phyloP scores from a whole-genome alignment of 2,329 filamentous ascomycete genomes.

The Akanthomyces lecanii region DNA sequence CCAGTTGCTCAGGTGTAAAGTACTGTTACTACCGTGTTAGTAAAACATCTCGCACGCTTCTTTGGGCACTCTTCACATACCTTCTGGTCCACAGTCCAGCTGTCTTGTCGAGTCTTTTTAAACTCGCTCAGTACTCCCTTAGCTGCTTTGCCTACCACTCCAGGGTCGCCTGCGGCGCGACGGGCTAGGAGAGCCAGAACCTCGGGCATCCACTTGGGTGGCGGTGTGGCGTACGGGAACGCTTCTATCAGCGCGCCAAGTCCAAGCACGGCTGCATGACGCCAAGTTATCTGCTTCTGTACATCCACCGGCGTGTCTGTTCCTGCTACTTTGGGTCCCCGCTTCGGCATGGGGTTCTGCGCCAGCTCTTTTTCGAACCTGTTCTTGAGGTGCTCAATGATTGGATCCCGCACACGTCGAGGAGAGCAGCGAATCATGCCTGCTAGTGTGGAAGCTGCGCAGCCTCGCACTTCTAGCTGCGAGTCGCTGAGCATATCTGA shows the following conservation, averaged over 20 bases:
- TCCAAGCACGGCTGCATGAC: constrained; percentile 89
- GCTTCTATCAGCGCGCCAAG: constrained; percentile 88
- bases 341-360: constrained; percentile 83
- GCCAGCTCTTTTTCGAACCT: constrained; percentile 75
- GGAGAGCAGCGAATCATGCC: constrained; percentile 98
- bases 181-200: constrained; percentile 81
- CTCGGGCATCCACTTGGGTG: constrained; percentile 90
- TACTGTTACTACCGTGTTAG: constrained; percentile 46
- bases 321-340: constrained; percentile 52
- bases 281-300: constrained; percentile 71
- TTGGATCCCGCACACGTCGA: constrained; percentile 68
- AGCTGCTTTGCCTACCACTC: constrained; percentile 91
- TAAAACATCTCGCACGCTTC: not conserved
- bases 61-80: constrained; percentile 47
- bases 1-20: constrained; percentile 87
- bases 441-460: constrained; percentile 86
- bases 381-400: constrained; percentile 69
- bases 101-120: constrained; percentile 99
- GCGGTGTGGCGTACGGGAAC: constrained; percentile 92
- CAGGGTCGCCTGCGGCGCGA: constrained; percentile 80
- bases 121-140: constrained; percentile 94
- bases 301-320: constrained; percentile 67
- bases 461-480: constrained; percentile 90
- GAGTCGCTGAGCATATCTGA: constrained; percentile 88
- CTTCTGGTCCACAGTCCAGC: constrained; percentile 97